Base-by-base conservation (phyloP, 768 basidiomycete species). In the Trametes cingulata region DNA sequence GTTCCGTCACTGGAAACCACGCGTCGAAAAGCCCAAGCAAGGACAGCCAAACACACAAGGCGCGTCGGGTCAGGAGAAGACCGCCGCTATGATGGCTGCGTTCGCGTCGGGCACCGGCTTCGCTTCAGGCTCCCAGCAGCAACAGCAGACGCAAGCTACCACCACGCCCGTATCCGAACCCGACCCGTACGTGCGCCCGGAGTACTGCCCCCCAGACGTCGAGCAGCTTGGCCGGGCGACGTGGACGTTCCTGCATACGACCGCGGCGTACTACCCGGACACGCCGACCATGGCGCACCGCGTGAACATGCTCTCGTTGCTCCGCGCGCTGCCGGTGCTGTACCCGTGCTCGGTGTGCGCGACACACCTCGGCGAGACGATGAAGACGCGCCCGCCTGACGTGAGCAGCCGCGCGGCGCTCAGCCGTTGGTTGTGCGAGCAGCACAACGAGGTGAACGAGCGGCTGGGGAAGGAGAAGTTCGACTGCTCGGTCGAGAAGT, bases 191-290 rank as follows among this genome's bases (percentile, higher is more conserved):
- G 72, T 72, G 17, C 85, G 80, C 20, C 83, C 84, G 1, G 75
- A 77, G 5, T 79, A 90, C 56, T 98, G 96, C 70, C 96, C 96
- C 13, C 87, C 95, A 0, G 95, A 98, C 73, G 87, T 88, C 45
- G 93, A 95, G 69, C 80, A 85, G 59, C 87, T 98, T 49, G 96
- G 96, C 2, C 85, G 86, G 49, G 90, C 95, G 45, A 96, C 96
- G 1, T 98, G 96, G 96, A 89, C 94, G 15, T 98, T 98, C 82
- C 80, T 98, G 33, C 96, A 98, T 69, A 88, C 94, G 9, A 89
- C 96, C 6, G 95, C 95, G 0, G 93, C 96, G 20, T 97, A 98
- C 74, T 98, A 95, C 75, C 95, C 96, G 25, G 85, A 88, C n/a
- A 74, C 77, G 15, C 93, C 96, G 0, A 84, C 87, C 0, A 79